Percentiles rank a stretch among this genome's conserved stretches.
Evolutionary conservation across 2,329 filamentous ascomycete species (phyloP).

Genomic region (Trichoderma arundinaceum): DNA sequence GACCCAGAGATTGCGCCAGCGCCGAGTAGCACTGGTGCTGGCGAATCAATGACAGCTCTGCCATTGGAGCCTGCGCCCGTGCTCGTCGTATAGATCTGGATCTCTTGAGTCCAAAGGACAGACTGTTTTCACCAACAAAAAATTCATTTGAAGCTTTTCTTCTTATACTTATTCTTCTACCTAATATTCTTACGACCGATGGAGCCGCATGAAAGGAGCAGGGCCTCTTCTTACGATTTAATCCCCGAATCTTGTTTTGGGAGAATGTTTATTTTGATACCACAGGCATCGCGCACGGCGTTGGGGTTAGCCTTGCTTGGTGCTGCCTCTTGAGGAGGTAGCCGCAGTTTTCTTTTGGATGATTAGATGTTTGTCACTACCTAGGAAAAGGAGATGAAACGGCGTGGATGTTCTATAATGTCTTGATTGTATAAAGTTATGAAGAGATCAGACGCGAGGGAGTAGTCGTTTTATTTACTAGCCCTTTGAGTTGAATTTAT

Average conservation of each 20-base stretch:
- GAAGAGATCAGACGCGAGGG: neutral
- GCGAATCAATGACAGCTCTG: constrained; percentile 45
- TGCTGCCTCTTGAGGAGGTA: constrained; percentile 8
- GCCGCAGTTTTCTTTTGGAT: constrained; percentile 17
- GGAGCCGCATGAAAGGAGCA: constrained; percentile 22
- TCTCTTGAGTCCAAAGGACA: constrained; percentile 1
- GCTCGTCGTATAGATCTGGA: constrained; percentile 35
- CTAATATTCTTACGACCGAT: constrained; percentile 28
- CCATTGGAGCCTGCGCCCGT: constrained; percentile 43
- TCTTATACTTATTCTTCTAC: constrained; percentile 16
- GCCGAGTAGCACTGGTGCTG: constrained; percentile 51
- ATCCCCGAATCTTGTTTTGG: constrained; percentile 3
- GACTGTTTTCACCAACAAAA: neutral
- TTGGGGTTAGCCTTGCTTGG: constrained; percentile 30
- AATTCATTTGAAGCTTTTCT: neutral
- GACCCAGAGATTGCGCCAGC: constrained; percentile 72
- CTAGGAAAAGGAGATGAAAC: neutral
- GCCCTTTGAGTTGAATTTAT: constrained; percentile 1
- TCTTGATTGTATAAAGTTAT: neutral
- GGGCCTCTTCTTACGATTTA: constrained; percentile 29
- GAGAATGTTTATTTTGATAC: constrained; percentile 31
- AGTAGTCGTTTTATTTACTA: constrained; percentile 1
- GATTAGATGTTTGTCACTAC: constrained; percentile 17
- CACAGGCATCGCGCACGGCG: constrained; percentile 31
- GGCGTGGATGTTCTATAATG: neutral